Evolutionary conservation across 192 early-diverging fungal species (phyloP).

Genomic region (Chytriomyces hyalinus): DNA sequence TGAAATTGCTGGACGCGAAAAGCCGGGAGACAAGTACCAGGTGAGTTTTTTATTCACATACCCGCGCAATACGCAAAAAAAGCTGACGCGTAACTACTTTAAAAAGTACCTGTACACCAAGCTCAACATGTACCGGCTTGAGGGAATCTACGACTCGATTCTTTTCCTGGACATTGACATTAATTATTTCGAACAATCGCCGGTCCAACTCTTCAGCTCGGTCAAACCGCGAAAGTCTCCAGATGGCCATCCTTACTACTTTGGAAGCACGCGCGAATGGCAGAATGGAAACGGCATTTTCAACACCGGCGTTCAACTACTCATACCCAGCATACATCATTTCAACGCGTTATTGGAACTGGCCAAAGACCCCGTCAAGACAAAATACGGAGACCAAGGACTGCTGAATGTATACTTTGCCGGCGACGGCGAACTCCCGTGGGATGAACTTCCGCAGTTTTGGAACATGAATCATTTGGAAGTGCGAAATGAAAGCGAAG

Average conservation of each 20-base stretch:
- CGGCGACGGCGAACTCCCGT: not conserved
- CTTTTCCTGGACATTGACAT: constrained; percentile 28
- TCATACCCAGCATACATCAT: constrained; percentile 12
- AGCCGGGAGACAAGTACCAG: constrained; percentile 26
- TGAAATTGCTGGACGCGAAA: constrained; percentile 24
- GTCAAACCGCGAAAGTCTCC: not conserved
- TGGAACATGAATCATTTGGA: constrained; percentile 25
- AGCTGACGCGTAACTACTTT: not conserved
- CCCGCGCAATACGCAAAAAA: not conserved
- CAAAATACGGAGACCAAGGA: constrained; percentile 22
- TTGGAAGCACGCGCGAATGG: constrained; percentile 24
- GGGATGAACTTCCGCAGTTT: constrained; percentile 1
- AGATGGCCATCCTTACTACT: constrained; percentile 7
- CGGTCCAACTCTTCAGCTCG: not conserved
- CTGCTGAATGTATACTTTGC: constrained; percentile 24
- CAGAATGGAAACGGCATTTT: constrained; percentile 25
- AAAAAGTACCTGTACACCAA: constrained; percentile 26
- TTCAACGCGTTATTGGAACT: not conserved
- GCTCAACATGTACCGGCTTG: constrained; percentile 30
- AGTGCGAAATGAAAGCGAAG: not conserved
- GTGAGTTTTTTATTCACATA: not conserved
- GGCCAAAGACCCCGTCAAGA: constrained; percentile 3
- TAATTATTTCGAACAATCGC: constrained; percentile 6
- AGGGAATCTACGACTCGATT: constrained; percentile 14
- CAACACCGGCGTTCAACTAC: constrained; percentile 24